phyloP scores from a whole-genome alignment of 192 early-diverging fungal species.

The Umbelopsis isabellina region DNA sequence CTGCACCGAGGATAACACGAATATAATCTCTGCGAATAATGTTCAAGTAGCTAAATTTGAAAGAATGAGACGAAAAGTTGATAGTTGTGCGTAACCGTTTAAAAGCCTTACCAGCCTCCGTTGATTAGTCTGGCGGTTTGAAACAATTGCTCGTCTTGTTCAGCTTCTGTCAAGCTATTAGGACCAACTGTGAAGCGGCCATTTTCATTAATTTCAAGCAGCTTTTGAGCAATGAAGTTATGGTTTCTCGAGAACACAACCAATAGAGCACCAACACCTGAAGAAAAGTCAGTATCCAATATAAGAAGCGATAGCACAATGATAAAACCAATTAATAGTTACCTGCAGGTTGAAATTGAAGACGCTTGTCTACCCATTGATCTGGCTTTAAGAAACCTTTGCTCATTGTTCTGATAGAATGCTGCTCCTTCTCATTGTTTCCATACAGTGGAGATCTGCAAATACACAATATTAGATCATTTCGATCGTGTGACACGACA shows the following conservation, averaged over 20 bases:
- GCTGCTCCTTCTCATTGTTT: constrained; percentile 33
- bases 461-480: neutral
- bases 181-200: constrained; percentile 41
- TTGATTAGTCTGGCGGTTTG: constrained; percentile 56
- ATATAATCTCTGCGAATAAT: constrained; percentile 51
- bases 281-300: neutral
- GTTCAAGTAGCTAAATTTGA: constrained; percentile 20
- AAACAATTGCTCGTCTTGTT: constrained; percentile 52
- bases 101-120: constrained; percentile 39
- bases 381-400: constrained; percentile 30
- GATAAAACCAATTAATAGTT: neutral
- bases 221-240: constrained; percentile 52
- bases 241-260: constrained; percentile 55
- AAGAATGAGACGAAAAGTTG: neutral
- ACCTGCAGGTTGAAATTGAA: constrained; percentile 29
- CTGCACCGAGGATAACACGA: constrained; percentile 47
- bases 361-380: constrained; percentile 27
- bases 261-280: constrained; percentile 41
- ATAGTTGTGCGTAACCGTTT: neutral
- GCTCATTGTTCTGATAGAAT: constrained; percentile 24
- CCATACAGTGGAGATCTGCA: constrained; percentile 44
- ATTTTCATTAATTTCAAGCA: constrained; percentile 45
- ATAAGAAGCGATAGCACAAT: neutral
- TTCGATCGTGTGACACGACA: neutral
- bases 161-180: constrained; percentile 10